Conservation (phyloP, 257 asterid genomes). For the Scutellaria galericulata region DNA sequence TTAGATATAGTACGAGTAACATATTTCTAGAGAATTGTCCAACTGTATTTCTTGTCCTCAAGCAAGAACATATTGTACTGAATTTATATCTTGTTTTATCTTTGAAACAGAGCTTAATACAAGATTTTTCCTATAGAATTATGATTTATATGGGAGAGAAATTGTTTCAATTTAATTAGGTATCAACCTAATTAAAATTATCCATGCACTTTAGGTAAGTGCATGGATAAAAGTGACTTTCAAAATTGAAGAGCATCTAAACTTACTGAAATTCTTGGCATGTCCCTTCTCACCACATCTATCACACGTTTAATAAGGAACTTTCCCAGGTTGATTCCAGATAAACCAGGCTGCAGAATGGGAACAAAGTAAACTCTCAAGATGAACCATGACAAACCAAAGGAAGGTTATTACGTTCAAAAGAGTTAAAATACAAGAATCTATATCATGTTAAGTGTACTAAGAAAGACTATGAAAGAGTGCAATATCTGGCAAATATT, state of each 20-base stretch:
- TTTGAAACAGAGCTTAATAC: slow-evolving; percentile 5
- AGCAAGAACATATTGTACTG: background rate
- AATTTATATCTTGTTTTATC: background rate
- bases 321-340: slow-evolving; percentile 95
- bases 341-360: slow-evolving; percentile 83
- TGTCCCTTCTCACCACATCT: slow-evolving; percentile 88
- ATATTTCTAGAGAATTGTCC: slow-evolving; percentile 2
- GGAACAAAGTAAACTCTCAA: slow-evolving; percentile 25
- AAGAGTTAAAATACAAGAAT: background rate
- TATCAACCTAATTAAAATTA: too few relatives aligned
- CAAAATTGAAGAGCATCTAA: background rate
- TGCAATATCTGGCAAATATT: slow-evolving; percentile 12
- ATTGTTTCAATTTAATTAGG: background rate
- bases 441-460: slow-evolving; percentile 24
- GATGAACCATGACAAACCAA: slow-evolving; percentile 18
- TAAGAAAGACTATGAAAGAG: background rate
- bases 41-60: slow-evolving; percentile 11
- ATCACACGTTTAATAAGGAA: slow-evolving; percentile 93
- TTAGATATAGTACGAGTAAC: background rate
- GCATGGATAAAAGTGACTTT: background rate
- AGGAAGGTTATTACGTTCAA: slow-evolving; percentile 12
- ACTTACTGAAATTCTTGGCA: slow-evolving; percentile 82
- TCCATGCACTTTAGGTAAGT: background rate
- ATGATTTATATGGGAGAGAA: slow-evolving; percentile 25
- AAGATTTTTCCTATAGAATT: slow-evolving; percentile 1